Evolutionary conservation across 2,329 filamentous ascomycete species (phyloP).

Genomic region (Fusarium pseudocircinatum): DNA sequence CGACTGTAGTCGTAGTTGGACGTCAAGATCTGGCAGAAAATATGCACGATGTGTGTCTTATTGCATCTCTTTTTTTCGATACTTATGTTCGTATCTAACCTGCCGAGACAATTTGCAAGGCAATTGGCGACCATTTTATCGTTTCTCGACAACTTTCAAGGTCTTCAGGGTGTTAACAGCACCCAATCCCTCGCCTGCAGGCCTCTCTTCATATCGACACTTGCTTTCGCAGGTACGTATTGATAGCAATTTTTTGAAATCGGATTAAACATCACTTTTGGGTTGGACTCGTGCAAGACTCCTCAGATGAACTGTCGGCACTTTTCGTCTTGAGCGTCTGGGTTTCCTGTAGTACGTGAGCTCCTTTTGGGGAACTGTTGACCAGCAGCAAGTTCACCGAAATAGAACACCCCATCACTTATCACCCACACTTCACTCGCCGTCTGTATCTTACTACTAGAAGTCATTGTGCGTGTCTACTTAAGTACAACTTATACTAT

Average conservation of each 20-base stretch:
- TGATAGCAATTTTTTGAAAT: neutral
- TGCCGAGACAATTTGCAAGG: neutral
- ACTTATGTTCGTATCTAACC: neutral
- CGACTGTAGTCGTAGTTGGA: neutral
- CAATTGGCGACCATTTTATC: neutral
- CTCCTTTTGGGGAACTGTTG: neutral
- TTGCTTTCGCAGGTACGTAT: neutral
- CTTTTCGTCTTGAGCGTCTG: neutral
- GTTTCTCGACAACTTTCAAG: neutral
- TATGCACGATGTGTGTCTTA: slow-evolving; percentile 23
- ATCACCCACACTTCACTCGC: neutral
- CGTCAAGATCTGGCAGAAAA: slow-evolving; percentile 21
- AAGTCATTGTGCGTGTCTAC: neutral
- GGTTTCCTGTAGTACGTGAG: neutral
- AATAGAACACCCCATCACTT: neutral
- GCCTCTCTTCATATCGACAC: neutral
- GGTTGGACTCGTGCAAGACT: neutral
- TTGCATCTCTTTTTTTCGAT: neutral
- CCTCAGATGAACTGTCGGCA: neutral
- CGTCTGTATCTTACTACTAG: neutral
- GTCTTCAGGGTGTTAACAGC: neutral
- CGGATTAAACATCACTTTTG: neutral
- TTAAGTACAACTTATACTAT: neutral
- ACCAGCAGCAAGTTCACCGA: neutral
- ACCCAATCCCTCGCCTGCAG: neutral